phyloP scores from a whole-genome alignment of 2,329 filamentous ascomycete species.

The Orbilia oligospora region DNA sequence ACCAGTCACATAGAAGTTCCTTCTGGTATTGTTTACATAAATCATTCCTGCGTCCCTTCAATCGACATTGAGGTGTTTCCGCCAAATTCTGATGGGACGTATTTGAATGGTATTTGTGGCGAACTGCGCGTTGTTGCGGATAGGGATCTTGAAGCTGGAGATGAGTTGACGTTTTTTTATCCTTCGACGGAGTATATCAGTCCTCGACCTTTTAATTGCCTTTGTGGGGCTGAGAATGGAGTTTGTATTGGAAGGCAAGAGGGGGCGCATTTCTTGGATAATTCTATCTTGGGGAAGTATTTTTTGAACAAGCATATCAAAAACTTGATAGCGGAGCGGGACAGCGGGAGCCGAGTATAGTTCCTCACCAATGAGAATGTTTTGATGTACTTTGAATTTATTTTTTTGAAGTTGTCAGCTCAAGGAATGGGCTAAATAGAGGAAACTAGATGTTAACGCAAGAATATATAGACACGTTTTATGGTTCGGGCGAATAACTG shows the following conservation, averaged over 20 bases:
- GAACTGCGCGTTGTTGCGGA: conserved; percentile 73
- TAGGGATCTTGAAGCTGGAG: conserved; percentile 71
- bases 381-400: too few species aligned
- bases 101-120: conserved; percentile 63
- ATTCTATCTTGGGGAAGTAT: conserved; percentile 65
- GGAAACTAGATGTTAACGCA: too few species aligned
- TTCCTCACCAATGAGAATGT: too few species aligned
- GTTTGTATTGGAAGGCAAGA: conserved; percentile 67
- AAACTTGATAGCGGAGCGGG: conserved; percentile 22
- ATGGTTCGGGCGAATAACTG: too few species aligned
- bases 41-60: conserved; percentile 77
- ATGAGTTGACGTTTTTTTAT: conserved; percentile 80
- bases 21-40: conserved; percentile 77
- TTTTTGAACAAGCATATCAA: conserved; percentile 69
- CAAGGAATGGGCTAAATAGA: too few species aligned
- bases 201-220: conserved; percentile 79
- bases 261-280: conserved; percentile 67
- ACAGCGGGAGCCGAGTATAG: neutral
- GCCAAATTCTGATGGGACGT: conserved; percentile 66
- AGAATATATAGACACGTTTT: too few species aligned
- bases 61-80: conserved; percentile 74
- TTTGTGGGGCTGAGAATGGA: conserved; percentile 71
- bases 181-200: conserved; percentile 82
- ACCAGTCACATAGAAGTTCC: conserved; percentile 75
- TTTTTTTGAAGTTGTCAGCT: too few species aligned